phyloP scores from a whole-genome alignment of 495 filamentous ascomycete species.

The Penicillium samsonianum region DNA sequence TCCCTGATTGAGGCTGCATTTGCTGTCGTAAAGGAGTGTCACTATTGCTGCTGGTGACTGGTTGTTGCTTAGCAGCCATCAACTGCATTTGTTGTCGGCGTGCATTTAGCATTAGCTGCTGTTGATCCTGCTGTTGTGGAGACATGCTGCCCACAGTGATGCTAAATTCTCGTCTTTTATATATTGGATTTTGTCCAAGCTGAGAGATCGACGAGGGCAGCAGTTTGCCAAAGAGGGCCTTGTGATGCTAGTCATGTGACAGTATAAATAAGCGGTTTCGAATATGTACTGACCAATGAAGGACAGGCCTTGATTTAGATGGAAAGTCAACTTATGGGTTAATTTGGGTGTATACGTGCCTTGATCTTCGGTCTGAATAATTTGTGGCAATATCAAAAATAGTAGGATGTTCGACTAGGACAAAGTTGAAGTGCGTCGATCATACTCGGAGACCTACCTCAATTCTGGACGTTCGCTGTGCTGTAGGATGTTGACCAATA shows the following conservation, averaged over 20 bases:
- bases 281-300: too few relatives aligned
- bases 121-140: not conserved
- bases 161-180: not conserved
- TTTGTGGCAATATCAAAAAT: too few relatives aligned
- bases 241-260: not conserved
- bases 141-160: not conserved
- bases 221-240: not conserved
- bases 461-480: too few relatives aligned
- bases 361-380: too few relatives aligned
- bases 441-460: too few relatives aligned
- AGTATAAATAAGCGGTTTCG: too few relatives aligned
- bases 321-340: too few relatives aligned
- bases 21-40: not conserved
- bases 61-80: not conserved
- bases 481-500: too few relatives aligned
- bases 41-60: not conserved
- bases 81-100: not conserved
- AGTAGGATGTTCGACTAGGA: too few relatives aligned
- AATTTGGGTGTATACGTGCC: too few relatives aligned
- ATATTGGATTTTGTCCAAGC: not conserved
- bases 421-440: too few relatives aligned
- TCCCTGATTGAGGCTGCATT: constrained; percentile 1
- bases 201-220: not conserved
- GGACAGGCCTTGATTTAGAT: too few relatives aligned
- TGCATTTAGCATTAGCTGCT: not conserved